Evolutionary conservation across 768 basidiomycete species (phyloP).

Genomic region (Tulasnella sp.): DNA sequence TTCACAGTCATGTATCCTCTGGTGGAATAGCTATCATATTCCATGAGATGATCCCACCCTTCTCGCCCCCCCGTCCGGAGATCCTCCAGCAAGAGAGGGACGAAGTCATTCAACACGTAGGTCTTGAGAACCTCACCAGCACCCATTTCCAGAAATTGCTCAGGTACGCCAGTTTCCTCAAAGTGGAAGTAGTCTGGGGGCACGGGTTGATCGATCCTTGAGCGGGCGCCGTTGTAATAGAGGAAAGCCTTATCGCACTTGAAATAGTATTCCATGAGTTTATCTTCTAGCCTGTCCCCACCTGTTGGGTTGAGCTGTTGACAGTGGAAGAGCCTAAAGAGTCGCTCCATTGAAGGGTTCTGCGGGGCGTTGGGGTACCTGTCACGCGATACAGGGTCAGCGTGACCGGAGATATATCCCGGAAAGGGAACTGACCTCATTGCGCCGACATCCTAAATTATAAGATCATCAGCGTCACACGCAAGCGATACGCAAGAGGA

Average conservation of each 20-base stretch:
- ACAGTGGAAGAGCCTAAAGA: conserved; percentile 34
- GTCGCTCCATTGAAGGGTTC: conserved; percentile 37
- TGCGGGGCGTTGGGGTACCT: conserved; percentile 20
- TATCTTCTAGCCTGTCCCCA: not conserved
- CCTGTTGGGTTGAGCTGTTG: no score
- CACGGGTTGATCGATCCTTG: no score
- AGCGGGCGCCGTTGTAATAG: conserved; percentile 7
- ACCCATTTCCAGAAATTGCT: not conserved
- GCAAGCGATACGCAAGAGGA: not conserved
- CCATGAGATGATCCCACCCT: conserved; percentile 8
- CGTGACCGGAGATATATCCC: not conserved
- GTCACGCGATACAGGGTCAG: not conserved
- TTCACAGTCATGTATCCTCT: not conserved
- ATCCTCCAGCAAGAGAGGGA: not conserved
- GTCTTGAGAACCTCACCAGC: not conserved
- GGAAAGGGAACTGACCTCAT: conserved; percentile 39
- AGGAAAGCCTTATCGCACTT: not conserved
- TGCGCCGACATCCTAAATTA: conserved; percentile 39
- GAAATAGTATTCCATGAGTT: conserved; percentile 10
- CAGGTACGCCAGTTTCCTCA: not conserved
- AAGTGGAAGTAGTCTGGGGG: not conserved
- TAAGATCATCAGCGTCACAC: not conserved
- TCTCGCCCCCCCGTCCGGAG: not conserved
- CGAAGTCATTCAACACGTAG: not conserved
- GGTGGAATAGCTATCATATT: conserved; percentile 11